Evolutionary conservation across 2,329 filamentous ascomycete species (phyloP).

Genomic region (Xylariales sp.): DNA sequence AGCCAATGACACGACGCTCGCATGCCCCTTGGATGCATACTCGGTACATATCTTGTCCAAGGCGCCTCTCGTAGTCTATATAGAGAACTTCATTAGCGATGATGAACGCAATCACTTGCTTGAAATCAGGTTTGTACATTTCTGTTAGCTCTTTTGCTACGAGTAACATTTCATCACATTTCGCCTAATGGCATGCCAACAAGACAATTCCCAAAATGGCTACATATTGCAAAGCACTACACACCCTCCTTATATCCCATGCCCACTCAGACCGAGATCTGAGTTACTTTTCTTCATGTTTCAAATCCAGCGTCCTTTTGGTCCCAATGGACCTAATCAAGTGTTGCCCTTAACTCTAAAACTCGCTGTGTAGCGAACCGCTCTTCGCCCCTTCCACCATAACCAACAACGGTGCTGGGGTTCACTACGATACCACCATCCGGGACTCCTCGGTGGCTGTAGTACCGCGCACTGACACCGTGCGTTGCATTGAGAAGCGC

Average conservation of each 20-base stretch:
- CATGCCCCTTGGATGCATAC: slow-evolving; percentile 37
- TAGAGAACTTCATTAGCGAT: slow-evolving; percentile 44
- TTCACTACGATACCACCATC: slow-evolving; percentile 35
- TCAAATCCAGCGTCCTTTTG: no score
- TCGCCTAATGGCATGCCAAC: no score
- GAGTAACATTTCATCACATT: no score
- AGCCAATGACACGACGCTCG: slow-evolving; percentile 25
- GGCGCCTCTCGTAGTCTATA: slow-evolving; percentile 48
- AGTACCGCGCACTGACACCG: slow-evolving; percentile 38
- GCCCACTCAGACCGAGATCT: no score
- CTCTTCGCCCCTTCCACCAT: slow-evolving; percentile 47
- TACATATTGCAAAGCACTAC: no score
- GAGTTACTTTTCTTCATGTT: no score
- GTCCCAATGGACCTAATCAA: no score
- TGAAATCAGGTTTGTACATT: slow-evolving; percentile 44
- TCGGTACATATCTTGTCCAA: slow-evolving; percentile 42
- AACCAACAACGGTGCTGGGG: slow-evolving; percentile 39
- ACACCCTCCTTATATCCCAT: no score
- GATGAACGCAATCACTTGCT: slow-evolving; percentile 43
- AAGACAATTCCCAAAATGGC: no score
- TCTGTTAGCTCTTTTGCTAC: no score
- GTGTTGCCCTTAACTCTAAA: no score
- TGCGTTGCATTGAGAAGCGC: slow-evolving; percentile 37
- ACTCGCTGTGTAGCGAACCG: no score
- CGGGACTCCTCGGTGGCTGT: slow-evolving; percentile 50